These are phyloP conservation scores for Trichoderma gracile DNA, from an alignment of 2,329 filamentous ascomycete species.

Conservation along the genomic window DNA sequence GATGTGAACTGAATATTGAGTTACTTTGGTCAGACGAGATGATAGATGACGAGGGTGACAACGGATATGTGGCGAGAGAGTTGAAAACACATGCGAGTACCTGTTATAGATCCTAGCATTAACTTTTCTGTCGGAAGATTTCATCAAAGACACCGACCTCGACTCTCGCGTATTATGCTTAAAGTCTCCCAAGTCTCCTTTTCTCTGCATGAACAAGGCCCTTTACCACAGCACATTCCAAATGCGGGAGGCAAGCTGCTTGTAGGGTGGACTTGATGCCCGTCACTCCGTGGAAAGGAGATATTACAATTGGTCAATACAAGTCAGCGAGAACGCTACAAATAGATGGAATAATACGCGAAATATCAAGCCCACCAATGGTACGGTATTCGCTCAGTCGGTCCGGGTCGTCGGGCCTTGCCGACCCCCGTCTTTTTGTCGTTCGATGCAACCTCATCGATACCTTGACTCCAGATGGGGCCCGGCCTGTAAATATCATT, in stretches of 20 bases:
- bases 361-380: slow-evolving; percentile 7
- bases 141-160: no score
- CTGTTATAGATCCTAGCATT: no score
- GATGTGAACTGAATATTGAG: neutral
- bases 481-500: neutral
- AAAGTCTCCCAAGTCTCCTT: neutral
- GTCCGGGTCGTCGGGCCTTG: slow-evolving; percentile 14
- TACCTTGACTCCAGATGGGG: neutral
- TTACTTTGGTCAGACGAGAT: neutral
- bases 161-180: neutral
- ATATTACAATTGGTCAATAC: no score
- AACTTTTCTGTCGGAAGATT: no score
- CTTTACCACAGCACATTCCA: neutral
- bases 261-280: neutral
- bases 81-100: no score
- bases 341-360: neutral
- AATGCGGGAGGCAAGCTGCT: no score
- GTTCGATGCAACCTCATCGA: neutral
- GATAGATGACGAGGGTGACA: no score
- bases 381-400: neutral
- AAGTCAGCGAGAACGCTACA: neutral
- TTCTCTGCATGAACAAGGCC: no score
- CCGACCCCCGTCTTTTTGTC: neutral
- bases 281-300: neutral
- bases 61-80: neutral